Evolutionary conservation across 257 asterid species (phyloP).

Genomic region (Ocimum tenuiflorum): DNA sequence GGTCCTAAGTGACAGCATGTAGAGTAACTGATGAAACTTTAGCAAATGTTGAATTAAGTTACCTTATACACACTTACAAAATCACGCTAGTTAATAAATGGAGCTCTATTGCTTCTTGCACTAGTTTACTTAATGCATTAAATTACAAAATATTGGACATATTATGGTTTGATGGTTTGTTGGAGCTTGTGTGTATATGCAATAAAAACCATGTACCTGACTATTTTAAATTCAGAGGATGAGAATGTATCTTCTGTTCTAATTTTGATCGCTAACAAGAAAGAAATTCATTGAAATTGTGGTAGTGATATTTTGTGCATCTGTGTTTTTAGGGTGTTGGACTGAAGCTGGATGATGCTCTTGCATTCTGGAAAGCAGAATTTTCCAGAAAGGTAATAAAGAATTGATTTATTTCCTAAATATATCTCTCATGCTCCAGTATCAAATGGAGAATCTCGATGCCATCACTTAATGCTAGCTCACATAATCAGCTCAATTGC

Average conservation of each 20-base stretch:
- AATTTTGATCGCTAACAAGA: not conserved
- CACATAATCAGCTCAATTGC: slow-evolving; percentile 1
- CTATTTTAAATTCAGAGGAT: not conserved
- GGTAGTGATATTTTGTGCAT: slow-evolving; percentile 15
- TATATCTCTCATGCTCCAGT: slow-evolving; percentile 1
- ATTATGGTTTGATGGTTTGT: slow-evolving; percentile 6
- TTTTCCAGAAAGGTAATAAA: slow-evolving; percentile 69
- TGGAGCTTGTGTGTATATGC: too few relatives aligned
- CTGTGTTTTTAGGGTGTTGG: slow-evolving; percentile 68
- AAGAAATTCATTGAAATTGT: slow-evolving; percentile 9
- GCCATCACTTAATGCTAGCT: not conserved
- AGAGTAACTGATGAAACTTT: not conserved
- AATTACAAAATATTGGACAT: not conserved
- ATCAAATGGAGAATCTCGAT: not conserved
- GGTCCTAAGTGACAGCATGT: slow-evolving; percentile 4
- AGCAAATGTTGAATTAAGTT: not conserved
- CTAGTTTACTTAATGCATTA: slow-evolving; percentile 4
- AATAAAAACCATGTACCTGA: too few relatives aligned
- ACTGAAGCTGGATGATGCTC: slow-evolving; percentile 94
- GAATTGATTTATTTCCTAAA: not conserved
- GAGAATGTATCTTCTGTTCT: not conserved
- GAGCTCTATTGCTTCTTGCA: not conserved
- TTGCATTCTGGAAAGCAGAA: slow-evolving; percentile 92
- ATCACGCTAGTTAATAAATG: slow-evolving; percentile 9
- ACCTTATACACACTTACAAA: not conserved